A percentile compares a stretch with the other conserved stretches of the same genome.
These are phyloP conservation scores for Amoebophrya sp. DNA, from an alignment of 169 alveolate genomes.

Conservation along the genomic window DNA sequence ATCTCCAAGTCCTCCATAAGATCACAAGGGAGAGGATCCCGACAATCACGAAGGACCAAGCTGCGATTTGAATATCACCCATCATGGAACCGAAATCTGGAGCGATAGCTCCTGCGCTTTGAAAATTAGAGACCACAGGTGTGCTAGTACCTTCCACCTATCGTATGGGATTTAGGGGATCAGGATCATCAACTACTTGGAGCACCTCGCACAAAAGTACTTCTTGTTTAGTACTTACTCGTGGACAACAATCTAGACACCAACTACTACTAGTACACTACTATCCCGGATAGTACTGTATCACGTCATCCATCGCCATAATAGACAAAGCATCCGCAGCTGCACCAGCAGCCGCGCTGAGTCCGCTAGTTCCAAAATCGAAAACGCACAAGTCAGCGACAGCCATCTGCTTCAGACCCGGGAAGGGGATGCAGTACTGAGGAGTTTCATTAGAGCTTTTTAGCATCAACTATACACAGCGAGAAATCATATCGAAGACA, in stretches of 20 bases:
- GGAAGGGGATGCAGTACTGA: conserved; percentile 31
- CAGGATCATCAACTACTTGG: too few relatives aligned
- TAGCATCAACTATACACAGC: too few relatives aligned
- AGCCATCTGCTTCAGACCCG: conserved; percentile 9
- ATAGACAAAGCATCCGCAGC: background rate
- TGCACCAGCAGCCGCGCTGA: background rate
- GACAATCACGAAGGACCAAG: background rate
- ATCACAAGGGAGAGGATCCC: background rate
- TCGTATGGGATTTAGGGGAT: too few relatives aligned
- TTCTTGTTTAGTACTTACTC: too few relatives aligned
- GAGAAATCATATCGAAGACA: too few relatives aligned
- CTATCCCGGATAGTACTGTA: too few relatives aligned
- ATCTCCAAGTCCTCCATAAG: background rate
- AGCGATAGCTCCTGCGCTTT: too few relatives aligned
- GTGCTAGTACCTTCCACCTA: too few relatives aligned
- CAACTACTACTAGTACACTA: too few relatives aligned
- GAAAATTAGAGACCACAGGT: too few relatives aligned
- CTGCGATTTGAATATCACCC: background rate
- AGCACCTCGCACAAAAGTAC: too few relatives aligned
- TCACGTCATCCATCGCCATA: background rate
- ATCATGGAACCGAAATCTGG: background rate
- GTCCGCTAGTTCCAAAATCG: background rate
- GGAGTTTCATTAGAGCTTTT: background rate
- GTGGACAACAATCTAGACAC: too few relatives aligned
- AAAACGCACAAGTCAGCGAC: background rate